These are phyloP conservation scores for Tolypocladium ovalisporum DNA, from an alignment of 2,329 filamentous ascomycete species.

Conservation along the genomic window DNA sequence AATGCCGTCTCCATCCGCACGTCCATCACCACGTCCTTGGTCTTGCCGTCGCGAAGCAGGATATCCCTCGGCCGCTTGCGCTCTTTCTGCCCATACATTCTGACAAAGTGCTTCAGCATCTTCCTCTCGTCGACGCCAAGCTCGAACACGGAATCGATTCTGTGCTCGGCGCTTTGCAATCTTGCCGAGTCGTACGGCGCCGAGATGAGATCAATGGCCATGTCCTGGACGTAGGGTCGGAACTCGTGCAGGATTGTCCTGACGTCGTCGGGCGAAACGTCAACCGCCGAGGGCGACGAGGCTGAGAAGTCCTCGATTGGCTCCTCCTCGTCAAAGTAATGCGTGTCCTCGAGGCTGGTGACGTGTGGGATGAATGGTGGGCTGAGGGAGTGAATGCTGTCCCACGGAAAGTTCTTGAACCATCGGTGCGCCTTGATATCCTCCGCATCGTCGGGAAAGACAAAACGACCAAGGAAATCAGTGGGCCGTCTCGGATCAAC, in stretches of 20 bases:
- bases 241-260: slow-evolving; percentile 24
- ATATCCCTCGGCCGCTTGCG: slow-evolving; percentile 76
- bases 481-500: slow-evolving; percentile 9
- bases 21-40: slow-evolving; percentile 60
- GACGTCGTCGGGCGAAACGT: slow-evolving; percentile 19
- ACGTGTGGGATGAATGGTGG: slow-evolving; percentile 78
- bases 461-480: slow-evolving; percentile 40
- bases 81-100: slow-evolving; percentile 48
- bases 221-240: slow-evolving; percentile 26
- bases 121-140: slow-evolving; percentile 26
- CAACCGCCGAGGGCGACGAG: slow-evolving; percentile 26
- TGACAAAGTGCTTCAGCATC: slow-evolving; percentile 38
- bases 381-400: slow-evolving; percentile 53
- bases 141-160: slow-evolving; percentile 29
- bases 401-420: slow-evolving; percentile 73
- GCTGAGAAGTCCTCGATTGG: slow-evolving; percentile 54
- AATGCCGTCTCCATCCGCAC: slow-evolving; percentile 77
- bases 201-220: slow-evolving; percentile 33
- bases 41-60: slow-evolving; percentile 61
- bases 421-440: slow-evolving; percentile 86
- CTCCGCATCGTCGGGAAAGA: slow-evolving; percentile 73
- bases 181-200: slow-evolving; percentile 36
- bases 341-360: slow-evolving; percentile 58
- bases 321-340: slow-evolving; percentile 82
- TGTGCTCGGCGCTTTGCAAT: slow-evolving; percentile 36